Evolutionary conservation across 441 rosid species (phyloP).

Genomic region (Erodium texanum): DNA sequence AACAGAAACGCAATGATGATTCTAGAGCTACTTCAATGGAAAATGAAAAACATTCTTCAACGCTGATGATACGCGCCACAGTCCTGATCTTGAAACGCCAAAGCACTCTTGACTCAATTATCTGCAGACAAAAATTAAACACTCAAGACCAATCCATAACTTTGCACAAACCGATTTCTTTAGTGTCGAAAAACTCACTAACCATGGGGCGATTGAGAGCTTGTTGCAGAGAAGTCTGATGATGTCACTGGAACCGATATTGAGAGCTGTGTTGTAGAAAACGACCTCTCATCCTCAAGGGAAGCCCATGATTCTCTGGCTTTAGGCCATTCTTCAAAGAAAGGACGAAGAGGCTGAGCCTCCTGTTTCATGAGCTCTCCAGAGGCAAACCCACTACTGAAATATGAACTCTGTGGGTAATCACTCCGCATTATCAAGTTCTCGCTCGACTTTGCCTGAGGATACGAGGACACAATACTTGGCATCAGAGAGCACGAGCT

Average conservation of each 20-base stretch:
- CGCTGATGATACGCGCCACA: no score
- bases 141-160: background rate
- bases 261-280: conserved; percentile 43
- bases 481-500: background rate
- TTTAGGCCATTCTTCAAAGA: background rate
- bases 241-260: conserved; percentile 50
- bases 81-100: background rate
- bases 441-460: no score
- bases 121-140: background rate
- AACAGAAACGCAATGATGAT: background rate
- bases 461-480: background rate
- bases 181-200: conserved; percentile 12
- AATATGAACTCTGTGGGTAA: background rate
- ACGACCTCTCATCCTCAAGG: background rate
- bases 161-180: background rate
- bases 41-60: background rate
- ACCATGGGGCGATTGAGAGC: conserved; percentile 41
- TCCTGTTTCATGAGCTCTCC: no score
- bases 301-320: background rate
- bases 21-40: background rate
- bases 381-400: no score
- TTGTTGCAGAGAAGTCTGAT: conserved; percentile 34
- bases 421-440: background rate
- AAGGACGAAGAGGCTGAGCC: background rate
- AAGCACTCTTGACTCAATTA: background rate